Evolutionary conservation across 192 early-diverging fungal genomes (phyloP), one percentile per base, ranked within the genome.

Genomic region (Cladochytrium replicatum): DNA sequence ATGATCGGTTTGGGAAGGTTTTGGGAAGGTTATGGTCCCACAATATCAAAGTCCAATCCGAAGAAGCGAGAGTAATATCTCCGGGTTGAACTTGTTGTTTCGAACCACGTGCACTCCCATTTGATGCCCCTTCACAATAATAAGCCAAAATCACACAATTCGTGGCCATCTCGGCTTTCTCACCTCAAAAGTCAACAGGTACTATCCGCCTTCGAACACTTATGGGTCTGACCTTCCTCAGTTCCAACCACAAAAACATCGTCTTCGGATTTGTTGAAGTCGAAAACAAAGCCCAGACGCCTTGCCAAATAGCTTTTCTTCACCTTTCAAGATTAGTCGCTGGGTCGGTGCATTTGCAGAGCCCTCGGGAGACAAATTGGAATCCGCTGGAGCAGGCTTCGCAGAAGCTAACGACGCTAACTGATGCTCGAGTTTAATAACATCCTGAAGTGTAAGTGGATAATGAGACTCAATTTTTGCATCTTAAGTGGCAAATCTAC

Each of bases 181-280:
- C 45, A 78, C 77, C 57, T 78, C 69, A 60, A 72, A 80, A 1
- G 69, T 60, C 17, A 74, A 43, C 48, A 80, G 50, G 53, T 78
- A 75, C 43, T 78, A 64, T 19, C 57, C 70, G 48, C 60, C 48
- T 77, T 80, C 3, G 77, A 80, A 55, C 77, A 80, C 43, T 78
- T 77, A 57, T 69, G 61, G 31, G 78, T 74, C 42, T 51, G 50
- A 2, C 77, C 77, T 59, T 80, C 77, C 54, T 80, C 77, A n/a
- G 77, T 80, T 6, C 77, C 77, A 29, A 80, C 77, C 9, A 79
- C 72, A 53, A 80, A 80, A 39, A 80, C 24, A 41, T 78, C 69
- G 23, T 78, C 75, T 25, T 63, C 48, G 24, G 59, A 51, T 50
- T 74, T 74, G 55, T 78, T 67, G 54, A 80, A 80, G 50, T 80